Base-by-base conservation (phyloP, 2,329 filamentous ascomycete genomes). In the Colletotrichum navitas region DNA sequence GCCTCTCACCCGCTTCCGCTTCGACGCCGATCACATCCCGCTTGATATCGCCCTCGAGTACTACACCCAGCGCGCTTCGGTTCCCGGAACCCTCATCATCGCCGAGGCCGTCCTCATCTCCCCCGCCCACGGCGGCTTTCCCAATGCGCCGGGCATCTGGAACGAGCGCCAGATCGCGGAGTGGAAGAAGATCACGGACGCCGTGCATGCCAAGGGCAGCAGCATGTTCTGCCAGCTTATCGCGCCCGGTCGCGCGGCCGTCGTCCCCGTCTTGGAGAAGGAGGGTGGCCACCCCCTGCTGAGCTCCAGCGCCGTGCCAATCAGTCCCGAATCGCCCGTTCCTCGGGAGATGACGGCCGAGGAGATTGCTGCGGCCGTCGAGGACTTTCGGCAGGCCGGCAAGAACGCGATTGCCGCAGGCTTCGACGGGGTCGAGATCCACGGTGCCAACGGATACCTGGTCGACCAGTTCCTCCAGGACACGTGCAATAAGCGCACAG, bases 351-450 rank as follows among this genome's bases (percentile, higher is more conserved):
- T 95, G 87, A 91, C 88, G 0, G 80, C 86, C 16, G 80, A 85
- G 0, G 91, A 94, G 34, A 94, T 95, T 63, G 81, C 89, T 59
- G 79, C 85, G 1, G 84, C 90, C 72, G 90, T 91, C 74, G 77
- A 80, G 0, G 88, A 88, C 0, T 94, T 86, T 78, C 87, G 84
- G 0, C 83, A 81, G 0, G 86, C 87, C 0, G 81, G 86, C 0
- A 83, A 84, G 74, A 84, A 89, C 12, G 87, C 92, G 0, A 79
- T 93, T 0, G 82, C 84, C 0, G 89, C 88, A 0, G 93, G 93
- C 0, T 91, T 92, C 41, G 93, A 95, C 75, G 90, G 89, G 0
- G 88, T 95, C 56, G 93, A 95, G 73, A 77, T 85, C 3, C 85
- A 88, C 59, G 85, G 78, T 0, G 88, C 87, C 0, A 89, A 91